Conservation (phyloP, 495 filamentous ascomycete species). For the Xylaria grammica region DNA sequence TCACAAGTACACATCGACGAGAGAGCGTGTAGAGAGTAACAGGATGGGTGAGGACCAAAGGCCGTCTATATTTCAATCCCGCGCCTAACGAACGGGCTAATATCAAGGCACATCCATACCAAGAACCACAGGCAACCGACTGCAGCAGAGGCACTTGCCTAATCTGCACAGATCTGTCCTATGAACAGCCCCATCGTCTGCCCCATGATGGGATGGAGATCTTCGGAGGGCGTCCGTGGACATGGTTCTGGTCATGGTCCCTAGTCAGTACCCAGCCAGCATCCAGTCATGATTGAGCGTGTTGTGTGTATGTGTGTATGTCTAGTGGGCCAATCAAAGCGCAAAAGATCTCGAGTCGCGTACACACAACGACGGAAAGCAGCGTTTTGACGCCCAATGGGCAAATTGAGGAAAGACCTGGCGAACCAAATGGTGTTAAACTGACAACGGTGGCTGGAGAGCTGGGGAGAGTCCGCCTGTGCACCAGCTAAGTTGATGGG, state of each 20-base stretch:
- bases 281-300: neutral
- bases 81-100: neutral
- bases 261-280: neutral
- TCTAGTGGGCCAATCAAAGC: neutral
- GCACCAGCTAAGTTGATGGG: too few relatives aligned
- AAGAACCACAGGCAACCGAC: neutral
- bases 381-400: conserved; percentile 15
- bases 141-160: conserved; percentile 17
- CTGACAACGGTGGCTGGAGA: neutral
- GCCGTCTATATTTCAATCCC: conserved; percentile 19
- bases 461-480: neutral
- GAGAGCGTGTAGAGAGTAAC: neutral
- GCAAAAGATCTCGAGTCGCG: neutral
- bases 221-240: conserved; percentile 5
- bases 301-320: neutral
- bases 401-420: conserved; percentile 12
- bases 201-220: conserved; percentile 18
- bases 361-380: conserved; percentile 6
- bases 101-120: neutral
- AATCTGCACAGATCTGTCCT: conserved; percentile 19
- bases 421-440: conserved; percentile 7
- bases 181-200: conserved; percentile 10
- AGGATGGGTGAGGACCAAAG: conserved; percentile 11
- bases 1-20: conserved; percentile 5
- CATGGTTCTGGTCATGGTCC: conserved; percentile 3